These are phyloP conservation scores for Dentipellis sp. DNA, from an alignment of 768 basidiomycete species.

Conservation along the genomic window DNA sequence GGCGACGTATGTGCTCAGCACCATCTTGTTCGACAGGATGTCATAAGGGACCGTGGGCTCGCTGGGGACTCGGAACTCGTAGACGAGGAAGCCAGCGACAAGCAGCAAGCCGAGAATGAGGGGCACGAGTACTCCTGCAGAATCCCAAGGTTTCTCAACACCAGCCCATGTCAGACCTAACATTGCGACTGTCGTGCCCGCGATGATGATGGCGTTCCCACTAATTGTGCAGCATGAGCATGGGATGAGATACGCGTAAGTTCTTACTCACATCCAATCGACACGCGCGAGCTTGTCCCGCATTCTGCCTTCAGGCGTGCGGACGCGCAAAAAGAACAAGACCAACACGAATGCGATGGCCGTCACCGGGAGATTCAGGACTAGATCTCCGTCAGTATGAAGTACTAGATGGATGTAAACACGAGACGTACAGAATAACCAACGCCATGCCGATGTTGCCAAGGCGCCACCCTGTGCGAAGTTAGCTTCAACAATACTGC, in stretches of 20 bases:
- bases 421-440: background rate
- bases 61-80: constrained; percentile 15
- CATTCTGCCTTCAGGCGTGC: constrained; percentile 21
- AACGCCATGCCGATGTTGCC: constrained; percentile 4
- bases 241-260: too few relatives aligned
- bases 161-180: constrained; percentile 21
- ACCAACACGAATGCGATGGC: constrained; percentile 18
- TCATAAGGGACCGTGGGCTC: background rate
- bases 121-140: constrained; percentile 20
- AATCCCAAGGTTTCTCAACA: constrained; percentile 21
- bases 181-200: constrained; percentile 12
- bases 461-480: background rate
- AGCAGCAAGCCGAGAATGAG: constrained; percentile 21
- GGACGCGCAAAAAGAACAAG: constrained; percentile 23
- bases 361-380: constrained; percentile 29
- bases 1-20: constrained; percentile 9
- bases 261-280: constrained; percentile 26
- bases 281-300: constrained; percentile 23
- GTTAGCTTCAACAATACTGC: background rate
- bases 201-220: constrained; percentile 19
- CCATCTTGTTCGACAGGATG: constrained; percentile 20
- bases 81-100: constrained; percentile 17
- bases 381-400: background rate
- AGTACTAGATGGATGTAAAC: background rate
- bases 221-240: constrained; percentile 1